Base-by-base conservation (phyloP, 345 rosid genomes). In the Triadica sebifera region DNA sequence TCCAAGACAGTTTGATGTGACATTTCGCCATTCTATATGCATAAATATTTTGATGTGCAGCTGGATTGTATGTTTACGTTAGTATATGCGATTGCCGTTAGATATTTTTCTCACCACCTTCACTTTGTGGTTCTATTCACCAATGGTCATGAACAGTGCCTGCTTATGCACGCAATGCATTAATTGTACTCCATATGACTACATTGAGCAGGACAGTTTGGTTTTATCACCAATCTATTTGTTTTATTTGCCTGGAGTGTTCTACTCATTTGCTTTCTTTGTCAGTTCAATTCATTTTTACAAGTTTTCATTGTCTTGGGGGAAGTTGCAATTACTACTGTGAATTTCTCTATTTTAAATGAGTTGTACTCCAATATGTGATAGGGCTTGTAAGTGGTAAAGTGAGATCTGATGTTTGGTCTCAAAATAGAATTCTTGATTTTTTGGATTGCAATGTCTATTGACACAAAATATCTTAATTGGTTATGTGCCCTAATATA, bases 1-100 rank as follows among this genome's bases (percentile, higher is more conserved):
- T 88, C 89, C 90, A 74, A 78, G n/a, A n/a, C n/a, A 78, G 86
- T 81, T 91, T 89, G 86, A 87, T 81, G 93, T 89, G 86, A 94
- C 63, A 75, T 64, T 75, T 78, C 72, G 69, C 65, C 20, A 62
- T 78, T 64, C 24, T 64, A 49, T 69, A 7, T 69, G 34, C 62
- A 49, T 58, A 56, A 37, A 43, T 77, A 53, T 59, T 66, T 50
- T 37, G 19, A 49, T 20, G 12, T 37, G 69, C 37, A 19, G 55
- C 19, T 45, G 12, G 12, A 39, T 45, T 71, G 8, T 53, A n/a
- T n/a, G n/a, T 8, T 22, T 8, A n/a, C 43, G 43, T 22, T 5
- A 16, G 7, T 41, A 9, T 53, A 70, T 73, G 41, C 61, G 66
- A 61, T 24, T 59, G 61, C 25, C 53, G 59, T 47, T 52, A 56